A percentile compares a stretch with the other conserved stretches of the same genome.
Conservation (phyloP, 495 filamentous ascomycete species). For the Xylaria curta region DNA sequence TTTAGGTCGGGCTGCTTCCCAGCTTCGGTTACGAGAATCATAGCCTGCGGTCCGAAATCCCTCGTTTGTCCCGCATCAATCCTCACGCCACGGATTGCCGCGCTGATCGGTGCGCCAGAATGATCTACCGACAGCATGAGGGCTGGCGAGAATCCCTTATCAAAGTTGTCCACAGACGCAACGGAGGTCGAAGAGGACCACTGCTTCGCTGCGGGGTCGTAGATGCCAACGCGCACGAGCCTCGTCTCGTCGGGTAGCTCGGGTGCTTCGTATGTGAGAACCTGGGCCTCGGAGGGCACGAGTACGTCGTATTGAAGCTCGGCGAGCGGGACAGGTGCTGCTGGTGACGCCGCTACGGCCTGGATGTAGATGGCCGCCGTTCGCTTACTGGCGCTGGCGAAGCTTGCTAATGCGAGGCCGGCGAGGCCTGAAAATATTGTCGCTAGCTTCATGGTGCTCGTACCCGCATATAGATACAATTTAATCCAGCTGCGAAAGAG, state of each 20-base stretch:
- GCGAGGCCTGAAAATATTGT: slow-evolving; percentile 41
- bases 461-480: not conserved
- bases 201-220: slow-evolving; percentile 41
- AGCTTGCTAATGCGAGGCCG: slow-evolving; percentile 37
- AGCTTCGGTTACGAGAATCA: slow-evolving; percentile 49
- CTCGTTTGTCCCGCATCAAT: slow-evolving; percentile 63
- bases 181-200: slow-evolving; percentile 59
- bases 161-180: slow-evolving; percentile 55
- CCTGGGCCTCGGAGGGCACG: slow-evolving; percentile 38
- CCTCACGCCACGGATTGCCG: slow-evolving; percentile 43
- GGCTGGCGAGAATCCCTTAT: slow-evolving; percentile 59
- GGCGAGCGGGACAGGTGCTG: slow-evolving; percentile 50
- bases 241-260: slow-evolving; percentile 46
- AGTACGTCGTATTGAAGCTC: slow-evolving; percentile 53
- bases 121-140: slow-evolving; percentile 53
- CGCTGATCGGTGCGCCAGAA: slow-evolving; percentile 44
- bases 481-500: not conserved
- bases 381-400: slow-evolving; percentile 35
- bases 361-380: slow-evolving; percentile 55
- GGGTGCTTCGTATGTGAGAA: slow-evolving; percentile 56
- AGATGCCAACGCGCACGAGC: slow-evolving; percentile 58
- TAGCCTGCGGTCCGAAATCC: slow-evolving; percentile 62
- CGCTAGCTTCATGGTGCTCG: slow-evolving; percentile 35
- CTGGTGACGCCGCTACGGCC: slow-evolving; percentile 41
- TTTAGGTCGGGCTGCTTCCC: slow-evolving; percentile 67